These are phyloP conservation scores for Ploettnerulaceae sp. DNA, from an alignment of 2,329 filamentous ascomycete species.

Conservation along the genomic window DNA sequence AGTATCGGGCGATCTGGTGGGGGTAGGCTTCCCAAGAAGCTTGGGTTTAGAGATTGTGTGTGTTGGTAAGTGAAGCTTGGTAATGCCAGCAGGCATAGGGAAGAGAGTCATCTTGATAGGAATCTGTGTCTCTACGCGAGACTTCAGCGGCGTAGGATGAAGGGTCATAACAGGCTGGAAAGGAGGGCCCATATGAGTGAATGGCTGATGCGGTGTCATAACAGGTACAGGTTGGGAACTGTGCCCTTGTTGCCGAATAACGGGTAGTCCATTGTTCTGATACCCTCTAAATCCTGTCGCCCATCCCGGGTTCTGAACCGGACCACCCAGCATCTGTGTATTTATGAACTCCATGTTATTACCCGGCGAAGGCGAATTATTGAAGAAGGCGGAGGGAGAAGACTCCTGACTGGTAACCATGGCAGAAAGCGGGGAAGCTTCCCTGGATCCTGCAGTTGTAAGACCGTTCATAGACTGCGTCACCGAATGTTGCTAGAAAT, in stretches of 20 bases:
- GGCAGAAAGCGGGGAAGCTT: conserved; percentile 50
- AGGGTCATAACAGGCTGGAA: conserved; percentile 49
- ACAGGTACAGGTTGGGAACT: conserved; percentile 18
- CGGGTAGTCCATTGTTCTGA: conserved; percentile 18
- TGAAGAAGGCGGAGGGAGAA: conserved; percentile 46
- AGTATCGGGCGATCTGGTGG: conserved; percentile 64
- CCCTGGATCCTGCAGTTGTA: conserved; percentile 45
- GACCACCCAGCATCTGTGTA: conserved; percentile 28
- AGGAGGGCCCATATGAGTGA: conserved; percentile 23
- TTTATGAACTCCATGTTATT: conserved; percentile 38
- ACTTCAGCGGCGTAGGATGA: conserved; percentile 69
- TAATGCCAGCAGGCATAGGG: conserved; percentile 68
- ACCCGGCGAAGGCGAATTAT: conserved; percentile 44
- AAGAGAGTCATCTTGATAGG: conserved; percentile 77
- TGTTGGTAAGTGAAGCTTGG: conserved; percentile 77
- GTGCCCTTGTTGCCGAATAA: conserved; percentile 10
- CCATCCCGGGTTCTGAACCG: conserved; percentile 34
- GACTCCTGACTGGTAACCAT: conserved; percentile 48
- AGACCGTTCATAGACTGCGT: conserved; percentile 47
- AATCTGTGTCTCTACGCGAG: conserved; percentile 94
- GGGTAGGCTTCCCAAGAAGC: conserved; percentile 68
- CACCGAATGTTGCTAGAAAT: conserved; percentile 45
- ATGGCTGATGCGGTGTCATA: conserved; percentile 22
- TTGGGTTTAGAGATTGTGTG: conserved; percentile 95
- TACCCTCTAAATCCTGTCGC: conserved; percentile 27